These are phyloP conservation scores for Penicillium brasilianum DNA, from an alignment of 2,329 filamentous ascomycete species.

Conservation along the genomic window DNA sequence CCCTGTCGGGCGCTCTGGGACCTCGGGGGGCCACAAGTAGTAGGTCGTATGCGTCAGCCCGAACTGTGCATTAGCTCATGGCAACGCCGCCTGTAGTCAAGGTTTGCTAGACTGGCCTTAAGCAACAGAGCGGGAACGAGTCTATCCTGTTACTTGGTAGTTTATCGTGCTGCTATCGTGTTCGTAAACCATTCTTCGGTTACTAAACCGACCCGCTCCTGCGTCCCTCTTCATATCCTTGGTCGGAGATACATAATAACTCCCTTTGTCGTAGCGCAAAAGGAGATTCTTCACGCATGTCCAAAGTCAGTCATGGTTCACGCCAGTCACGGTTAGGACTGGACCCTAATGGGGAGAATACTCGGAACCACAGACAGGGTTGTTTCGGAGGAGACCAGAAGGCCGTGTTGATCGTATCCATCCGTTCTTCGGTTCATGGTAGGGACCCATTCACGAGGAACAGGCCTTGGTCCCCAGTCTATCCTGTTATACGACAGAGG, in stretches of 20 bases:
- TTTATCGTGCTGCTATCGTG: slow-evolving; percentile 5
- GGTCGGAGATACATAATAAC: slow-evolving; percentile 19
- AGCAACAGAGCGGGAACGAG: slow-evolving; percentile 22
- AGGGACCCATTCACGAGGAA: background rate
- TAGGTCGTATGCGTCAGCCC: slow-evolving; percentile 27
- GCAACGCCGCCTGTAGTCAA: slow-evolving; percentile 26
- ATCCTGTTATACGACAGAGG: background rate
- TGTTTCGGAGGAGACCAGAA: slow-evolving; percentile 17
- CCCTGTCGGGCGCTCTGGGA: slow-evolving; percentile 28
- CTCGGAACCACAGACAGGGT: slow-evolving; percentile 10
- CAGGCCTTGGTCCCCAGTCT: background rate
- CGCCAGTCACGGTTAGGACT: slow-evolving; percentile 11
- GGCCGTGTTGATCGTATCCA: slow-evolving; percentile 22
- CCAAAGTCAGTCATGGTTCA: slow-evolving; percentile 14
- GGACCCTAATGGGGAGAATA: slow-evolving; percentile 8
- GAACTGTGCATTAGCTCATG: slow-evolving; percentile 27
- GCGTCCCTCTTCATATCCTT: slow-evolving; percentile 14
- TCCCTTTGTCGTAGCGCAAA: slow-evolving; percentile 11
- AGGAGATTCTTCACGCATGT: slow-evolving; percentile 5
- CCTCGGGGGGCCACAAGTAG: slow-evolving; percentile 21
- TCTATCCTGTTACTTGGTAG: slow-evolving; percentile 27
- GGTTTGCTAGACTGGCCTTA: slow-evolving; percentile 28
- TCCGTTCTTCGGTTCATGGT: slow-evolving; percentile 4
- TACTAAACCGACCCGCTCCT: slow-evolving; percentile 28
- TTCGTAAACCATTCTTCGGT: slow-evolving; percentile 28